phyloP scores from a whole-genome alignment of 1,284 basidiomycete species.

The Tremellales sp. region DNA sequence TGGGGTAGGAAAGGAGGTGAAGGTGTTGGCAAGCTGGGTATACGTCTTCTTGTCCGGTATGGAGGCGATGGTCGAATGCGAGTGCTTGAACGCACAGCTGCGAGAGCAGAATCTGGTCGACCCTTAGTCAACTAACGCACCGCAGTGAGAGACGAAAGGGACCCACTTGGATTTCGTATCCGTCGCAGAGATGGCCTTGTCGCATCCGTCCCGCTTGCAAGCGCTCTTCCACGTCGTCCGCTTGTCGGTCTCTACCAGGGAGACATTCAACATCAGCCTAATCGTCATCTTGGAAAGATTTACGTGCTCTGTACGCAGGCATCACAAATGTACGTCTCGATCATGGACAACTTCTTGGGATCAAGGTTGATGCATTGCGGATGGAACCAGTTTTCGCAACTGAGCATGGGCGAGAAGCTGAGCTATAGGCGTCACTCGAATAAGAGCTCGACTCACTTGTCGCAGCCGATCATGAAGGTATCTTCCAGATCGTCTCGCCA shows the following conservation, averaged over 20 bases:
- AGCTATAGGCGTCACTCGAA: neutral
- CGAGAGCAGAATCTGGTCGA: constrained; percentile 38
- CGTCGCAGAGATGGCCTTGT: constrained; percentile 21
- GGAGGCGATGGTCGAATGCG: constrained; percentile 20
- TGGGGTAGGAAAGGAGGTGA: constrained; percentile 31
- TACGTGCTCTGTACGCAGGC: constrained; percentile 38
- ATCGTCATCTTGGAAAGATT: neutral
- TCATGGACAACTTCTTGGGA: constrained; percentile 32
- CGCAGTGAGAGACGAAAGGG: neutral
- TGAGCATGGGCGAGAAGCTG: constrained; percentile 9
- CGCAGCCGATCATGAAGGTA: constrained; percentile 40
- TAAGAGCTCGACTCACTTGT: constrained; percentile 23
- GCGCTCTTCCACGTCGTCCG: constrained; percentile 34
- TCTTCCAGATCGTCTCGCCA: constrained; percentile 39
- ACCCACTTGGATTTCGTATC: constrained; percentile 40
- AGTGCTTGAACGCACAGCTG: constrained; percentile 34
- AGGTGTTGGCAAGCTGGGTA: constrained; percentile 18
- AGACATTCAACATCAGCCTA: neutral
- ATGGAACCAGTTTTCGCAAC: constrained; percentile 48
- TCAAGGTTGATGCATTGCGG: constrained; percentile 35
- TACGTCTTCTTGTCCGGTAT: constrained; percentile 32
- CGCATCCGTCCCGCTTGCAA: constrained; percentile 40
- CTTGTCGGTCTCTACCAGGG: constrained; percentile 23
- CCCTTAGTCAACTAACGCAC: constrained; percentile 1
- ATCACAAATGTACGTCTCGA: constrained; percentile 44